A percentile compares a stretch with the other conserved stretches of the same genome.
Evolutionary conservation across 371 early-diverging fungal genomes (phyloP).

Genomic region (Apophysomyces variabilis): DNA sequence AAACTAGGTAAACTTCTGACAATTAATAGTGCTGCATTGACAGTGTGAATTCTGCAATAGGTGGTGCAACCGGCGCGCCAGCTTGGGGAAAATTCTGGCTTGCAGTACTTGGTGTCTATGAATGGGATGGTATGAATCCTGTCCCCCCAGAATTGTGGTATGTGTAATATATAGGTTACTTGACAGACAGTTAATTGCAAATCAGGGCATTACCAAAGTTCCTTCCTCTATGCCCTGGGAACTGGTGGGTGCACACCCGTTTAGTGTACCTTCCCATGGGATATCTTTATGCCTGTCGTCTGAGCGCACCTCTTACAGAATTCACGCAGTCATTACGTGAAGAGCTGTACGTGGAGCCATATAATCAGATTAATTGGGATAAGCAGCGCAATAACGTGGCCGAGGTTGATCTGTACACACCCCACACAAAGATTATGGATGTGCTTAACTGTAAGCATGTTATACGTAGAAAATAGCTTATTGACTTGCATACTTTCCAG

Average conservation of each 20-base stretch:
- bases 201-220: constrained; percentile 80
- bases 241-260: constrained; percentile 94
- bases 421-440: constrained; percentile 81
- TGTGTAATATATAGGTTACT: not conserved
- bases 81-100: constrained; percentile 99
- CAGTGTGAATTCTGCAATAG: constrained; percentile 29
- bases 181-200: not conserved
- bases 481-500: constrained; percentile 23
- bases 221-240: constrained; percentile 87
- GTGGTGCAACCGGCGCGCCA: constrained; percentile 85
- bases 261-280: constrained; percentile 94
- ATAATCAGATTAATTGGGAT: constrained; percentile 85
- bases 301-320: constrained; percentile 61
- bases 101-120: constrained; percentile 86
- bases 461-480: constrained; percentile 2
- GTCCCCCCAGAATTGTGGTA: constrained; percentile 95
- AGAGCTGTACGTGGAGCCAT: constrained; percentile 88
- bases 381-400: constrained; percentile 83
- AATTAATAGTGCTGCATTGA: not conserved
- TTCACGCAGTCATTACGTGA: constrained; percentile 79
- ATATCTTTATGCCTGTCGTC: constrained; percentile 82
- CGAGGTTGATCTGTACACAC: constrained; percentile 83
- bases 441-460: constrained; percentile 63
- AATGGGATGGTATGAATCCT: constrained; percentile 95
- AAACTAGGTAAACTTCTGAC: constrained; percentile 59